A percentile compares a stretch with the other conserved stretches of the same genome.
phyloP scores from a whole-genome alignment of 495 filamentous ascomycete species.

The Talaromyces trachyspermus region DNA sequence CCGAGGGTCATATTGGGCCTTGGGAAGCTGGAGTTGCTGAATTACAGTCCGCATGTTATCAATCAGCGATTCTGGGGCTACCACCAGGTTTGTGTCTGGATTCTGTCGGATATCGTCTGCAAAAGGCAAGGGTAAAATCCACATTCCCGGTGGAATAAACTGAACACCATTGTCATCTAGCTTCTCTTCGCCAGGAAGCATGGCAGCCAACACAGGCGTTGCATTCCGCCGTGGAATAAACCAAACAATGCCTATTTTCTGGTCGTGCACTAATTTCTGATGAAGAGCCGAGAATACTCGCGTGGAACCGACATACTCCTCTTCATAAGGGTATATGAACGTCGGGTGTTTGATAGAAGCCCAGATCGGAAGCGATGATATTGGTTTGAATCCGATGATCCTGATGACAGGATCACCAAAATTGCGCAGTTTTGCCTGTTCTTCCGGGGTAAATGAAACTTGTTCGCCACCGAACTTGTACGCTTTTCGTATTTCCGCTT shows the following conservation, averaged over 20 bases:
- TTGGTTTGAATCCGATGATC: slow-evolving; percentile 89
- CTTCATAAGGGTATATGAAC: slow-evolving; percentile 93
- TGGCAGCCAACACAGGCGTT: slow-evolving; percentile 66
- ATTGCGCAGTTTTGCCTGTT: slow-evolving; percentile 64
- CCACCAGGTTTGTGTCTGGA: slow-evolving; percentile 49
- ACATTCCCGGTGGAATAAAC: slow-evolving; percentile 75
- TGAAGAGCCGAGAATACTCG: slow-evolving; percentile 88
- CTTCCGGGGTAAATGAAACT: slow-evolving; percentile 76
- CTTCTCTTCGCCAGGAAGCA: slow-evolving; percentile 66
- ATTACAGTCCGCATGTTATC: slow-evolving; percentile 76
- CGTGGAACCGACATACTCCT: slow-evolving; percentile 81
- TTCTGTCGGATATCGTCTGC: slow-evolving; percentile 82
- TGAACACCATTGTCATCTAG: slow-evolving; percentile 60
- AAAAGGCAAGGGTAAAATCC: slow-evolving; percentile 82
- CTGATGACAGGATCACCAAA: slow-evolving; percentile 79
- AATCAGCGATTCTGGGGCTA: slow-evolving; percentile 60
- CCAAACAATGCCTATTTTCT: slow-evolving; percentile 84
- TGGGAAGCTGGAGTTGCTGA: slow-evolving; percentile 84
- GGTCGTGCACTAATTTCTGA: slow-evolving; percentile 68
- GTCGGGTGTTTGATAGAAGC: slow-evolving; percentile 76
- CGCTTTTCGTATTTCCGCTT: slow-evolving; percentile 77
- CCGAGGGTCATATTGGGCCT: slow-evolving; percentile 68
- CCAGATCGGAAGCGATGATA: slow-evolving; percentile 70
- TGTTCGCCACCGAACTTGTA: slow-evolving; percentile 94
- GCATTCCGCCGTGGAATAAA: slow-evolving; percentile 76